phyloP scores from a whole-genome alignment of 2,329 filamentous ascomycete genomes.

The Cladosporium sp. region DNA sequence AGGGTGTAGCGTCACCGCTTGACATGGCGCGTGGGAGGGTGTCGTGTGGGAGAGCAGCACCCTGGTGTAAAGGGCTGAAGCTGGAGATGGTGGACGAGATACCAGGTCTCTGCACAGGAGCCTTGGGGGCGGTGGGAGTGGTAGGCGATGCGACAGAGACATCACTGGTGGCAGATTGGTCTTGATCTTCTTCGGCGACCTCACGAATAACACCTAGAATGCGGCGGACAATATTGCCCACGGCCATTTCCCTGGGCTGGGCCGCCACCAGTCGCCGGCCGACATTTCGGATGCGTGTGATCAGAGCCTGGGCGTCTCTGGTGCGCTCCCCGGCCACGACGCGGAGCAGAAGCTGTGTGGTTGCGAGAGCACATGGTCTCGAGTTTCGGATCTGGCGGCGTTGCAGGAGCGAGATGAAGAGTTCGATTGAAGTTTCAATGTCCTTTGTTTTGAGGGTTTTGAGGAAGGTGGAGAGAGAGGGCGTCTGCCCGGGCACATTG shows the following conservation, averaged over 20 bases:
- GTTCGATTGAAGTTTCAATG: conserved; percentile 78
- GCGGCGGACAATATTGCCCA: conserved; percentile 89
- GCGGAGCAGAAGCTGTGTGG: conserved; percentile 79
- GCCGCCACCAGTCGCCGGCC: conserved; percentile 75
- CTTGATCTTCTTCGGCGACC: conserved; percentile 74
- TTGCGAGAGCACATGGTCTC: conserved; percentile 84
- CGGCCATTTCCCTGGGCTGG: conserved; percentile 83
- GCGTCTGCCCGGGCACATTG: conserved; percentile 56
- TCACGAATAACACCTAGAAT: conserved; percentile 88
- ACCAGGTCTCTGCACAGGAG: conserved; percentile 15
- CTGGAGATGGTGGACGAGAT: conserved; percentile 39
- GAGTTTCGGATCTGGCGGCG: conserved; percentile 84
- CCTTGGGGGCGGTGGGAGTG: conserved; percentile 28
- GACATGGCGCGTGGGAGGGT: conserved; percentile 14
- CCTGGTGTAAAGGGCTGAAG: conserved; percentile 44
- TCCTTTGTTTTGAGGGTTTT: conserved; percentile 70
- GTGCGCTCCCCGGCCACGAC: conserved; percentile 80
- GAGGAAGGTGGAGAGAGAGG: conserved; percentile 71
- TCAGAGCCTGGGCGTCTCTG: conserved; percentile 69
- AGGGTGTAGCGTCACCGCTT: conserved; percentile 8
- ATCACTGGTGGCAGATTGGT: conserved; percentile 53
- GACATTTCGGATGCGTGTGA: conserved; percentile 73
- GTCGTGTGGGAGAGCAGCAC: conserved; percentile 27
- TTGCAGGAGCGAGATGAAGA: conserved; percentile 79
- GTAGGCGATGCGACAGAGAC: conserved; percentile 48